Percentiles rank a stretch among this genome's conserved stretches.
phyloP scores from a whole-genome alignment of 495 filamentous ascomycete species.

The Penicilliopsis zonata region DNA sequence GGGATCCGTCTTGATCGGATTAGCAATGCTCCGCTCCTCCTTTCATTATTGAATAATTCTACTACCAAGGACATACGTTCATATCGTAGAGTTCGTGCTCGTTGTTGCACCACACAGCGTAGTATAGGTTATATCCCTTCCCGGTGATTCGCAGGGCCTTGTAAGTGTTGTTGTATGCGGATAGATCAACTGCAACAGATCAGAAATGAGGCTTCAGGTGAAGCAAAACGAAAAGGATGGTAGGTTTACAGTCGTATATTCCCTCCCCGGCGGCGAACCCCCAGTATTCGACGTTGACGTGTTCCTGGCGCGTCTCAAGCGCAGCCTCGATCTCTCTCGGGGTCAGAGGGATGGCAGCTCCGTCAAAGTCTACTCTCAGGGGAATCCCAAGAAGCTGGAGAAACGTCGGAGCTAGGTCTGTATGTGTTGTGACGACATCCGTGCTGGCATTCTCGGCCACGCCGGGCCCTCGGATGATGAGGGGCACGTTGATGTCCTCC shows the following conservation, averaged over 20 bases:
- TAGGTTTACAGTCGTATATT: background rate
- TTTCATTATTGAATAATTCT: background rate
- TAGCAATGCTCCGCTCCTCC: background rate
- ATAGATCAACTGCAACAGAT: background rate
- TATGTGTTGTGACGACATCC: constrained; percentile 49
- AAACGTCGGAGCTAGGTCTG: constrained; percentile 55
- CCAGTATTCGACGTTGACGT: constrained; percentile 53
- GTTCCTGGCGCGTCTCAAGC: constrained; percentile 34
- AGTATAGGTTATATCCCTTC: constrained; percentile 40
- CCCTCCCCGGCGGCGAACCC: constrained; percentile 15
- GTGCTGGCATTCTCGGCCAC: constrained; percentile 30
- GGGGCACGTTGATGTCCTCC: constrained; percentile 56
- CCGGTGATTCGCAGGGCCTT: constrained; percentile 43
- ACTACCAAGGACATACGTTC: constrained; percentile 15
- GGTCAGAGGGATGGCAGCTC: constrained; percentile 35
- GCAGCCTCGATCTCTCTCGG: constrained; percentile 13
- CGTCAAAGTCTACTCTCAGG: constrained; percentile 39
- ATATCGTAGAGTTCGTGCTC: constrained; percentile 47
- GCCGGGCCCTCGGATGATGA: constrained; percentile 46
- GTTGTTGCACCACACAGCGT: constrained; percentile 49
- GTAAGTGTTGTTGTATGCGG: constrained; percentile 41
- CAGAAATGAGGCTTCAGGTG: constrained; percentile 28
- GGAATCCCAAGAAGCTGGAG: constrained; percentile 29
- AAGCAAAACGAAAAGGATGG: too few relatives aligned
- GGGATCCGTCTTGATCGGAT: constrained; percentile 32